Evolutionary conservation across 1,284 basidiomycete species (phyloP).

Genomic region (Trametes pubescens): DNA sequence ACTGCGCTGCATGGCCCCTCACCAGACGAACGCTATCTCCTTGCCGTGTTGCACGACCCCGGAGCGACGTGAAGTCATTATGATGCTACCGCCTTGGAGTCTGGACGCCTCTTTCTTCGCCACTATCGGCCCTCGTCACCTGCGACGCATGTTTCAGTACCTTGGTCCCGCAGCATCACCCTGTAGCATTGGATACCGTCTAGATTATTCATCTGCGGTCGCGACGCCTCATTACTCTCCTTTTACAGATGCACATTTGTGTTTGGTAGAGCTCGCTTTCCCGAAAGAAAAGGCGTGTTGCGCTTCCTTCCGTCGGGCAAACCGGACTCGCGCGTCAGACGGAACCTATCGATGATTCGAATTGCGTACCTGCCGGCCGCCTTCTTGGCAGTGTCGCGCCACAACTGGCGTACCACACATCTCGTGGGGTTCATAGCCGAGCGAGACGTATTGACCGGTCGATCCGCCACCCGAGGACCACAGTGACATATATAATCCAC

Average conservation of each 20-base stretch:
- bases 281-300: neutral
- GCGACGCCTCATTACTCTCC: too few relatives aligned
- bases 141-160: slow-evolving; percentile 24
- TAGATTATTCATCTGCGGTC: slow-evolving; percentile 18
- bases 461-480: neutral
- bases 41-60: slow-evolving; percentile 87
- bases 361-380: neutral
- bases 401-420: neutral
- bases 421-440: neutral
- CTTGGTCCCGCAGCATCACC: slow-evolving; percentile 17
- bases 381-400: slow-evolving; percentile 2
- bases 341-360: neutral
- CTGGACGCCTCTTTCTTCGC: neutral
- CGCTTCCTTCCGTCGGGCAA: neutral
- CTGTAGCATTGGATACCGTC: slow-evolving; percentile 32
- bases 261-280: neutral
- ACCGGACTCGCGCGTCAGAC: neutral
- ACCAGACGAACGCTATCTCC: slow-evolving; percentile 83
- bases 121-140: slow-evolving; percentile 4
- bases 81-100: slow-evolving; percentile 2
- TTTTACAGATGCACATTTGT: neutral
- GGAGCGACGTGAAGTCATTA: slow-evolving; percentile 42
- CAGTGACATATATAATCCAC: neutral
- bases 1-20: slow-evolving; percentile 10
- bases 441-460: neutral